Evolutionary conservation across 2,329 filamentous ascomycete genomes (phyloP).

Genomic region (Coniochaeta sp.): DNA sequence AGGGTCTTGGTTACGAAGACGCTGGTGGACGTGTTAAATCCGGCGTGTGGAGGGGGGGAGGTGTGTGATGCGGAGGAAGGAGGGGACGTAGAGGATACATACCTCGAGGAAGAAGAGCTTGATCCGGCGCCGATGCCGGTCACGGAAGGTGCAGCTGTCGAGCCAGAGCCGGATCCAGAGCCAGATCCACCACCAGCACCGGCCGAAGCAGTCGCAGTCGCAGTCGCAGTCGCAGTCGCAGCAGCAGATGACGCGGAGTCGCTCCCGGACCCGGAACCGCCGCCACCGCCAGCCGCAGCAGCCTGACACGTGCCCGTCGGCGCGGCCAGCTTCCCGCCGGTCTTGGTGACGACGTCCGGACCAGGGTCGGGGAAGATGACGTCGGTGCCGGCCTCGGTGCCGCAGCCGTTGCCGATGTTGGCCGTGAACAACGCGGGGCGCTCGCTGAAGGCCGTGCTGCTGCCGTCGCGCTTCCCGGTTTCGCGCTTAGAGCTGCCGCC

Average conservation of each 20-base stretch:
- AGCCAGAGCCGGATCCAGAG: neutral
- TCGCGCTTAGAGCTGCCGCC: constrained; percentile 22
- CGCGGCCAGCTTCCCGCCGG: constrained; percentile 10
- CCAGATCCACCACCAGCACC: constrained; percentile 8
- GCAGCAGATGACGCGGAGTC: neutral
- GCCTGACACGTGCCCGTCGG: constrained; percentile 4
- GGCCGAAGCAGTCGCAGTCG: neutral
- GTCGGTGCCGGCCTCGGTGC: constrained; percentile 6
- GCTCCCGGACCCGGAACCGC: neutral
- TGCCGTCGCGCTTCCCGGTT: constrained; percentile 20
- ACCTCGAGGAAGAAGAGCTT: neutral
- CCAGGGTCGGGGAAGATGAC: constrained; percentile 18
- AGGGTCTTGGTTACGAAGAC: neutral
- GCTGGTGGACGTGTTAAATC: neutral
- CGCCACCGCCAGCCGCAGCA: neutral
- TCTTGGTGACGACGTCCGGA: constrained; percentile 12
- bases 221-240: neutral
- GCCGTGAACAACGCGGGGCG: constrained; percentile 8
- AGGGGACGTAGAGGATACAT: neutral
- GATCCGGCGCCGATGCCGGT: neutral
- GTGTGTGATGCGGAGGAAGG: neutral
- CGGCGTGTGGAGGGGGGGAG: neutral
- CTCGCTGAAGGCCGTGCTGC: constrained; percentile 5
- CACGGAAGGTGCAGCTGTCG: neutral
- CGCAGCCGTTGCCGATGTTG: constrained; percentile 10